These are phyloP conservation scores for Acanthamoeba triangularis DNA, from an alignment of 208 protist genomes.

Conservation along the genomic window DNA sequence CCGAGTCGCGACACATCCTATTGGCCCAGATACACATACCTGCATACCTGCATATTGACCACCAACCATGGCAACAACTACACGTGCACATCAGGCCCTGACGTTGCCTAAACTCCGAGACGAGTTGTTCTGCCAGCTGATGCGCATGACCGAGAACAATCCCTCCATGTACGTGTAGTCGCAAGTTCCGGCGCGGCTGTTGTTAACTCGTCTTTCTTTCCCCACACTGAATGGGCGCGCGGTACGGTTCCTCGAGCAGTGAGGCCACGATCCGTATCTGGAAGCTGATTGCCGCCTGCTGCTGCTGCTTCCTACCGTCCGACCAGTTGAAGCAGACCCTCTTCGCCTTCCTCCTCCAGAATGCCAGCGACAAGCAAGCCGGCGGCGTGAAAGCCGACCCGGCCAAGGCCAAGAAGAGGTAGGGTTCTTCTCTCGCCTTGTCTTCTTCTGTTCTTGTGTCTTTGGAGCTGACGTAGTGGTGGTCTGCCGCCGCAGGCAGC, in stretches of 20 bases:
- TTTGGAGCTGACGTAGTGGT: no score
- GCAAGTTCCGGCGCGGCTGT: no score
- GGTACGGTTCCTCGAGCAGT: background rate
- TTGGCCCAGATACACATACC: no score
- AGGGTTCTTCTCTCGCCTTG: no score
- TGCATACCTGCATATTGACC: no score
- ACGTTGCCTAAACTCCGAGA: background rate
- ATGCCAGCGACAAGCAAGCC: background rate
- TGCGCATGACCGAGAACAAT: slow-evolving; percentile 51
- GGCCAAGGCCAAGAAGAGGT: background rate
- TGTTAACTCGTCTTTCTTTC: background rate
- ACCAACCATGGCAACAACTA: no score
- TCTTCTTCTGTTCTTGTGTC: no score
- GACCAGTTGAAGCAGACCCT: slow-evolving; percentile 25
- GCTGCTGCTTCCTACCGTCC: slow-evolving; percentile 25
- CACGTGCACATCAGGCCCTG: background rate
- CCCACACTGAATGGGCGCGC: no score
- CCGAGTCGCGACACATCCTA: background rate
- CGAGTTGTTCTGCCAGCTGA: slow-evolving; percentile 63
- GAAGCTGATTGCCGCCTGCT: background rate
- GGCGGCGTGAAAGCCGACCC: background rate
- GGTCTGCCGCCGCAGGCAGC: background rate
- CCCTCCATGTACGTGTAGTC: background rate
- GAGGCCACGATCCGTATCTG: slow-evolving; percentile 1
- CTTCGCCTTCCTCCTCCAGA: background rate